These are phyloP conservation scores for Phialophora macrospora DNA, from an alignment of 2,329 filamentous ascomycete species.

Conservation along the genomic window DNA sequence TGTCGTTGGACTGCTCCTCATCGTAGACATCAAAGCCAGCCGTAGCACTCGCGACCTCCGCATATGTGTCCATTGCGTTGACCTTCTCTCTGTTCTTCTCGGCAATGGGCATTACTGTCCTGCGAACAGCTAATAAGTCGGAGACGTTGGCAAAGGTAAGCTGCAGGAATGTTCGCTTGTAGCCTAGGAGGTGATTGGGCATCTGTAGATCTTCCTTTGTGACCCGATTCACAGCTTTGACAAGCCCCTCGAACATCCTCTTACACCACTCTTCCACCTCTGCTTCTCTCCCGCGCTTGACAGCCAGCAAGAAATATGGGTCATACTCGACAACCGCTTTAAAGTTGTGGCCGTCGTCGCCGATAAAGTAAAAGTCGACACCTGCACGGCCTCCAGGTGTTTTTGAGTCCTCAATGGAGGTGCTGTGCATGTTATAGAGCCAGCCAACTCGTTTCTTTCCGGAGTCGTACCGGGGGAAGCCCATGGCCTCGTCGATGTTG, in stretches of 20 bases:
- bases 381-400: slow-evolving; percentile 83
- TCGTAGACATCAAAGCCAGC: slow-evolving; percentile 95
- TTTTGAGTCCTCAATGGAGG: slow-evolving; percentile 81
- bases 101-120: slow-evolving; percentile 83
- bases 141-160: slow-evolving; percentile 84
- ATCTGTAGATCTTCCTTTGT: slow-evolving; percentile 93
- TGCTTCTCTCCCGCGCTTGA: slow-evolving; percentile 82
- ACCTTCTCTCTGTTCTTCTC: slow-evolving; percentile 97
- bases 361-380: slow-evolving; percentile 96
- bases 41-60: slow-evolving; percentile 84
- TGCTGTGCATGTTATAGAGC: slow-evolving; percentile 94
- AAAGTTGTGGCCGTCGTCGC: slow-evolving; percentile 85
- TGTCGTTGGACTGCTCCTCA: slow-evolving; percentile 80
- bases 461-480: slow-evolving; percentile 88
- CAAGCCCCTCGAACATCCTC: slow-evolving; percentile 77
- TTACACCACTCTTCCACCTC: slow-evolving; percentile 95
- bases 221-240: slow-evolving; percentile 76
- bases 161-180: slow-evolving; percentile 84
- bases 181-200: slow-evolving; percentile 94
- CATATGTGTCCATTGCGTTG: slow-evolving; percentile 97
- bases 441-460: slow-evolving; percentile 85
- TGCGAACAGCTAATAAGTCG: slow-evolving; percentile 83
- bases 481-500: slow-evolving; percentile 92
- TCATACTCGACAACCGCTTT: slow-evolving; percentile 97
- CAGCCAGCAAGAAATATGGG: slow-evolving; percentile 91